Base-by-base conservation (phyloP, 345 rosid species). In the Anastatica hierochuntica region DNA sequence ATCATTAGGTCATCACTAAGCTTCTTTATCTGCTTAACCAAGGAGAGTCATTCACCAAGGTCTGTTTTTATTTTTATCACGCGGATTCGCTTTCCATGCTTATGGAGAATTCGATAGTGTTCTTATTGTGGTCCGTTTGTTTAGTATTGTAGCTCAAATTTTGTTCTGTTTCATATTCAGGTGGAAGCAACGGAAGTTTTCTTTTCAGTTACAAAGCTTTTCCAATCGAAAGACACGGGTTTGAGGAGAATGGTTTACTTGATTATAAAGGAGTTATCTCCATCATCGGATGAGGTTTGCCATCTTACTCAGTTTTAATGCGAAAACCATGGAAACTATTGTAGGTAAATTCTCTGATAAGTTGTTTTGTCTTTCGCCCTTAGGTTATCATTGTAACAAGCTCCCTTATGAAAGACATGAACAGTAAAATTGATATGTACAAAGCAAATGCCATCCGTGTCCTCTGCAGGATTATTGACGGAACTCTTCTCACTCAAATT, bases 331-430 rank as follows among this genome's bases (percentile, higher is more conserved):
- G 31, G 19, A 13, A 4, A 14, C 18, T 34, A 7, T 7, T 31
- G 48, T 50, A 18, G 43, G 35, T 45, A 4, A 34, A 14, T 21
- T 27, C n/a, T 17, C 14, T 4, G 6, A 13, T 19, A 10, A 29
- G 7, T 59, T 70, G 35, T 62, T 55, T 73, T 12, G 34, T 67
- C 10, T 55, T 41, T 64, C 2, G 2, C 10, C 16, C 27, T 45
- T 38, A 92, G 98, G 98, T 92, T 58, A 92, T 92, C 49, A 92
- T 92, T 51, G 98, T 92, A 39, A 92, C 98, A 37, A 92, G 97
- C 79, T 92, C 95, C 46, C 79, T 92, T 5, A 88, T 92, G 98
- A 92, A 85, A 76, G 98, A 92, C 76, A 92, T 88, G 98, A 92
- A 76, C 62, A 85, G 98, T 79, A 92, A 88, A 77, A 92, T 90